phyloP scores from a whole-genome alignment of 768 basidiomycete genomes.

The Pholiota molesta region DNA sequence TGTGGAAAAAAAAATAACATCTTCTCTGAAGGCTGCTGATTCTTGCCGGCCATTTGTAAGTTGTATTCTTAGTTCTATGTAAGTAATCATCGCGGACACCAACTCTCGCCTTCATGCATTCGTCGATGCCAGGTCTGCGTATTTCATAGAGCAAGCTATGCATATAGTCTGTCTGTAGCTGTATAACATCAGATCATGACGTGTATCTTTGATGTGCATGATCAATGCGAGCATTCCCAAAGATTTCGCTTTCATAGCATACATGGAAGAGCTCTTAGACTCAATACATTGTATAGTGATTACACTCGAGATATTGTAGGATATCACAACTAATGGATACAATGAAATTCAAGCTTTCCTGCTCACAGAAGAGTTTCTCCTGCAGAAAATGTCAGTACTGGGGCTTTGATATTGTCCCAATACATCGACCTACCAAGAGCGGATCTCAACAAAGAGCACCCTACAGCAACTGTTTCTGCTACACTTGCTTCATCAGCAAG shows the following conservation, averaged over 20 bases:
- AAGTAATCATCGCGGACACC: not conserved
- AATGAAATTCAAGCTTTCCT: not conserved
- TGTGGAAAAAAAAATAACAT: constrained; percentile 3
- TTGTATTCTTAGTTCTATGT: too few relatives aligned
- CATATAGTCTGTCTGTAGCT: not conserved
- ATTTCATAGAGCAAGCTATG: not conserved
- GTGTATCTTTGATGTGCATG: not conserved
- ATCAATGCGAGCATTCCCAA: not conserved
- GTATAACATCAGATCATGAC: not conserved
- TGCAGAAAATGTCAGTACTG: constrained; percentile 16
- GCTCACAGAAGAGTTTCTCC: constrained; percentile 47
- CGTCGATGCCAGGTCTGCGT: not conserved
- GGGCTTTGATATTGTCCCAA: not conserved
- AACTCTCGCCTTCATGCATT: not conserved
- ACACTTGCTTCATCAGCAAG: constrained; percentile 76
- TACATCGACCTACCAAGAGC: constrained; percentile 68
- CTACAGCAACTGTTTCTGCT: constrained; percentile 86
- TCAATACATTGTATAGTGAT: constrained; percentile 1
- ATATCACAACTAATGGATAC: constrained; percentile 2
- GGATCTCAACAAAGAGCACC: constrained; percentile 82
- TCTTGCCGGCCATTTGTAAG: constrained; percentile 6
- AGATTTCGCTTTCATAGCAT: not conserved
- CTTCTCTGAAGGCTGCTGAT: not conserved
- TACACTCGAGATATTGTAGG: not conserved
- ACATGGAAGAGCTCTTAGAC: not conserved